Base-by-base conservation (phyloP, 169 alveolate species). In the Plasmodium knowlesi region DNA sequence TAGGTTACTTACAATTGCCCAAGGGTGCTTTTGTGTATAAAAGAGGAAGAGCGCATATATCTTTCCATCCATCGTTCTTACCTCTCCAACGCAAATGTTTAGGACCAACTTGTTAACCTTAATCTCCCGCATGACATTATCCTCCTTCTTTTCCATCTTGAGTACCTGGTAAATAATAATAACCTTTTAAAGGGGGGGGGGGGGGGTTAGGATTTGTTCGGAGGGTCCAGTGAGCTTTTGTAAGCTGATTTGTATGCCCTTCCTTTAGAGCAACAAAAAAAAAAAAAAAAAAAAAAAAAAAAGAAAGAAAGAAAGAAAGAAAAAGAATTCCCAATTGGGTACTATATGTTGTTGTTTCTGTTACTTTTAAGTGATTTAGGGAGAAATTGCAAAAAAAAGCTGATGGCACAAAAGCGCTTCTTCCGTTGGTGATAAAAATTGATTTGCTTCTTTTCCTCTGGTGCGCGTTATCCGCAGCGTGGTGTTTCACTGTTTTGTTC, bases 31-130 rank as follows among this genome's bases (percentile, higher is more conserved):
- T n/a, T n/a, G n/a, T n/a, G n/a, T n/a, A n/a, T n/a, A n/a, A n/a
- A n/a, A n/a, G n/a, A n/a, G n/a, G n/a, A n/a, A n/a, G n/a, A n/a
- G n/a, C 72, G 32, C 19, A 2, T 3, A 6, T 37, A 34, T 74
- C 8, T 43, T 8, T 46, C 30, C 83, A 14, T 28, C 34, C 19
- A 1, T 43, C 12, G n/a, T 32, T 22, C 98, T 72, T 90, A 97
- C 98, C 97, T 99, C 99, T 61, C 99, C 99, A 41, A 99, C 99
- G 86, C 99, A 98, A 95, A 99, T 98, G 97, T 99, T 99, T 92
- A 99, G 98, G 91, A 98, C 99, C 89, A 99, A 98, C 96, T 99
- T 99, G 91, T 98, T 99, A 85, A 99, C 99, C 94, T 98, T 99
- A 97, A 99, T 99, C 93, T 98, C 98, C 96, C 99, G 98, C 99